phyloP scores from a whole-genome alignment of 2,329 filamentous ascomycete genomes.

The Aspergillus quadricinctus region DNA sequence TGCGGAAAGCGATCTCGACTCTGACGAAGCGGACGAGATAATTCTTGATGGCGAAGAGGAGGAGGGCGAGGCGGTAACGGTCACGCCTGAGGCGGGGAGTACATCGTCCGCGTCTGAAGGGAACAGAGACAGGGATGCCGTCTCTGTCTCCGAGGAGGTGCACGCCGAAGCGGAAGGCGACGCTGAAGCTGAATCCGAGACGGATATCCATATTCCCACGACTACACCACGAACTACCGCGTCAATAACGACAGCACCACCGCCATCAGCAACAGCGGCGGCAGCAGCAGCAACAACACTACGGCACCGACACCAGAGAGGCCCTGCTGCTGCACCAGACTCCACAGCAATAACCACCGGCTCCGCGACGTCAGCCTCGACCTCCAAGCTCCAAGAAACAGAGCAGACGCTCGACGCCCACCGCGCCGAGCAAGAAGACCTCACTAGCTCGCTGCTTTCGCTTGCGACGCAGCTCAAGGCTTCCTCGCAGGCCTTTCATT shows the following conservation, averaged over 20 bases:
- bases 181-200: not conserved
- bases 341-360: slow-evolving; percentile 4
- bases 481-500: slow-evolving; percentile 67
- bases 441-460: slow-evolving; percentile 74
- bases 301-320: not conserved
- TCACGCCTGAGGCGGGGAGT: slow-evolving; percentile 21
- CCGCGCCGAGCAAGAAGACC: slow-evolving; percentile 73
- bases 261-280: slow-evolving; percentile 9
- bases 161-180: slow-evolving; percentile 17
- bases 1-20: slow-evolving; percentile 7
- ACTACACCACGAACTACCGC: slow-evolving; percentile 1
- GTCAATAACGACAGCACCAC: slow-evolving; percentile 11
- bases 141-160: slow-evolving; percentile 9
- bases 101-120: slow-evolving; percentile 1
- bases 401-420: slow-evolving; percentile 74
- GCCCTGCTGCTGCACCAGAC: slow-evolving; percentile 3
- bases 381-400: slow-evolving; percentile 39
- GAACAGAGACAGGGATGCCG: slow-evolving; percentile 4
- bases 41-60: slow-evolving; percentile 13
- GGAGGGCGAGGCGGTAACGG: not conserved
- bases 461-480: slow-evolving; percentile 75
- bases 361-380: slow-evolving; percentile 2
- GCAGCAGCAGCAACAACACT: slow-evolving; percentile 15
- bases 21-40: slow-evolving; percentile 20
- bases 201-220: not conserved